These are phyloP conservation scores for Saturnispora gosingensis DNA, from an alignment of 805 yeast genomes.

Conservation along the genomic window DNA sequence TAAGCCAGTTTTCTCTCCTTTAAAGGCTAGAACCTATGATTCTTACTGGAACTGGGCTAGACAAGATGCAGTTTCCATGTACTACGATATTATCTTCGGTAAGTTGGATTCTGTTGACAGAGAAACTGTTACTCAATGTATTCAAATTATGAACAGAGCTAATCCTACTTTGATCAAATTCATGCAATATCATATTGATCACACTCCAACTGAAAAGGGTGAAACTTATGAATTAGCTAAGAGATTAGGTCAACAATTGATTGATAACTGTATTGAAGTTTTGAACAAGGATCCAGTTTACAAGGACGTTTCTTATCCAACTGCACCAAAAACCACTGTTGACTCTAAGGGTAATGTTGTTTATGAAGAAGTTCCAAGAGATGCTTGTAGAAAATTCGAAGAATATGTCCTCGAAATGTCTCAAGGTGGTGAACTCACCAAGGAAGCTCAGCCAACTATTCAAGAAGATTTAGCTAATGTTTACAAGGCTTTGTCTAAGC, in stretches of 20 bases:
- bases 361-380: constrained; percentile 80
- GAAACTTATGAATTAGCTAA: constrained; percentile 89
- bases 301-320: constrained; percentile 90
- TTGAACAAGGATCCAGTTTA: constrained; percentile 74
- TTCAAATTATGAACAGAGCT: constrained; percentile 95
- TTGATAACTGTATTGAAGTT: constrained; percentile 91
- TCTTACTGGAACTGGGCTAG: constrained; percentile 99
- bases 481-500: constrained; percentile 72
- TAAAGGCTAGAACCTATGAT: constrained; percentile 93
- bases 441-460: constrained; percentile 59
- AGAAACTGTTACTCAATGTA: constrained; percentile 93
- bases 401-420: constrained; percentile 96
- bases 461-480: constrained; percentile 79
- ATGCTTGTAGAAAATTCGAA: constrained; percentile 87
- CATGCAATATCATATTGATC: constrained; percentile 90
- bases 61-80: constrained; percentile 90
- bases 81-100: constrained; percentile 93
- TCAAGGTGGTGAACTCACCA: constrained; percentile 80
- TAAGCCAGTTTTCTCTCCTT: constrained; percentile 77
- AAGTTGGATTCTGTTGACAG: constrained; percentile 83
- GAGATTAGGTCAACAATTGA: constrained; percentile 82
- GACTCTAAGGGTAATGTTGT: constrained; percentile 81
- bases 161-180: constrained; percentile 88
- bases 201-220: constrained; percentile 77
- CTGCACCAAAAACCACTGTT: constrained; percentile 87